Base-by-base conservation (phyloP, 2,329 filamentous ascomycete genomes). In the Tolypocladium album region DNA sequence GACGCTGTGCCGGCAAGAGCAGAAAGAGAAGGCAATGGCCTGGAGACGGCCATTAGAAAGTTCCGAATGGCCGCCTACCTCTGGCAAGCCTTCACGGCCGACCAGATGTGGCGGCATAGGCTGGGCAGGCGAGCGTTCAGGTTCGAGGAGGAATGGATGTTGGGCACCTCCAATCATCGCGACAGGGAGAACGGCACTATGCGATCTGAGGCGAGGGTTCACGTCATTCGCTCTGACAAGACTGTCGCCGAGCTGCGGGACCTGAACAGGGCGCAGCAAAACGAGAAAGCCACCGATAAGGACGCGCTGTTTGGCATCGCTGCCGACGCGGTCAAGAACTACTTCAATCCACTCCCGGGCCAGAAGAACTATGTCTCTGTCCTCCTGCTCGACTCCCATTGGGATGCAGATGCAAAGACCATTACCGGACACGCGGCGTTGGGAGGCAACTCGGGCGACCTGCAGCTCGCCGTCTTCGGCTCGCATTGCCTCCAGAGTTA, bases 41-140 rank as follows among this genome's bases (percentile, higher is more conserved):
- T 97, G 42, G 87, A 92, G 13, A 85, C 84, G 9, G 94, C 94
- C 0, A 82, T 96, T 58, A 85, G 84, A 68, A 99, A 99, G 71
- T 97, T 94, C 71, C 85, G 92, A 64, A 97, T 96, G 89, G 88
- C 92, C 22, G 93, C 91, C 31, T 97, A 97, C 71, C 79, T 97
- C 17, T 97, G 94, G 92, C 94, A 99, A 72, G 91, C 92, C 9
- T 97, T 96, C 69, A 97, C 93, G 0, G 91, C 90, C 8, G 94
- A 99, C 72, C 92, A 97, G 71, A 97, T 97, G 93, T 88, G 85
- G 72, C 87, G 91, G 63, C 89, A 96, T 71, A 89, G 88, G 62
- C 85, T 97, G 65, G 92, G 92, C 12, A 84, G 93, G 61, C 86
- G 93, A 60, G 87, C 85, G 58, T 97, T 97, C 73, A 83, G 92